These are phyloP conservation scores for Solanum appendiculatum DNA, from an alignment of 257 asterid genomes.

Conservation along the genomic window DNA sequence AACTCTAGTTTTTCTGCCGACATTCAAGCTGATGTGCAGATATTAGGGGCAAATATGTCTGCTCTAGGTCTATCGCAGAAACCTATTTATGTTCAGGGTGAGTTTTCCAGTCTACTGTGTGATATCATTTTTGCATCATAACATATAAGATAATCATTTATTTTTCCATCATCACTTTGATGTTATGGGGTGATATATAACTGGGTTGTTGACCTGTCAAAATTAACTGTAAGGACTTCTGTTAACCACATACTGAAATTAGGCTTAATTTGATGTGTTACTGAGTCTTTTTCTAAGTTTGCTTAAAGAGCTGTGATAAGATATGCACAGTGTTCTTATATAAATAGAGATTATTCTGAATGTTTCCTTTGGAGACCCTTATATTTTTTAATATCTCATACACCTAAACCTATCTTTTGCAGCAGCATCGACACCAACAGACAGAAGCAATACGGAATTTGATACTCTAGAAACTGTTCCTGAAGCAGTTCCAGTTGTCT, in stretches of 20 bases:
- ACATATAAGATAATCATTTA: not conserved
- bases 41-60: slow-evolving; percentile 96
- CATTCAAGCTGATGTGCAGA: slow-evolving; percentile 56
- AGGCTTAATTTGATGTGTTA: not conserved
- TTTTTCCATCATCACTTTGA: not conserved
- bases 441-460: slow-evolving; percentile 38
- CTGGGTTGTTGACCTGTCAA: not conserved
- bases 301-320: not conserved
- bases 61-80: slow-evolving; percentile 96
- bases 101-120: not conserved
- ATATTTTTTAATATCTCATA: not conserved
- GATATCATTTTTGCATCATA: not conserved
- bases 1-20: slow-evolving; percentile 35
- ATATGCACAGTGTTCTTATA: not conserved
- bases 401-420: slow-evolving; percentile 5
- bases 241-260: not conserved
- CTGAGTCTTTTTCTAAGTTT: not conserved
- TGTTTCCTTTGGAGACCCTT: not conserved
- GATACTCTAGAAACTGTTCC: slow-evolving; percentile 84
- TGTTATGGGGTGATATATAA: not conserved
- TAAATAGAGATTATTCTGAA: not conserved
- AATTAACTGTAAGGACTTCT: not conserved
- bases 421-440: slow-evolving; percentile 44
- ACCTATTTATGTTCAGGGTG: slow-evolving; percentile 87
- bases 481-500: slow-evolving; percentile 85